Evolutionary conservation across 805 yeast genomes (phyloP).

Genomic region (Starmerella vaccinii): DNA sequence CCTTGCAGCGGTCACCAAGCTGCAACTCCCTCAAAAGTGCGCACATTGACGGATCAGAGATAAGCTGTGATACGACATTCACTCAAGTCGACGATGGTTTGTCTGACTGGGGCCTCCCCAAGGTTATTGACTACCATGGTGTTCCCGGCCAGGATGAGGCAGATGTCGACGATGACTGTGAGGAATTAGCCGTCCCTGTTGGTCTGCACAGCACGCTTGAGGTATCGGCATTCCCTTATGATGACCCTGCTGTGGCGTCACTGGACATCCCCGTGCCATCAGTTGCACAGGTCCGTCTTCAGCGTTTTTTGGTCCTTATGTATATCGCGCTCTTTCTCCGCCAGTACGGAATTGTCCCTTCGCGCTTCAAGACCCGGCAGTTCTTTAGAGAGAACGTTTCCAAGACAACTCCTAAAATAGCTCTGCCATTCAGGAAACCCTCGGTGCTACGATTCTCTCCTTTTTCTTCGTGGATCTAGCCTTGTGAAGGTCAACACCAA

Average conservation of each 20-base stretch:
- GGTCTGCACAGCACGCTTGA: background rate
- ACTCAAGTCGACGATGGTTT: slow-evolving; percentile 26
- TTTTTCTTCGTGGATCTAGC: background rate
- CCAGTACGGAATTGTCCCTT: background rate
- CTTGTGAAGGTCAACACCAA: background rate
- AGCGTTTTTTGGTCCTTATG: background rate
- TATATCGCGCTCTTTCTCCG: background rate
- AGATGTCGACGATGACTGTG: background rate
- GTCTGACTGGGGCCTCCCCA: slow-evolving; percentile 29
- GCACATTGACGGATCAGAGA: background rate
- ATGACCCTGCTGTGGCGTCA: background rate
- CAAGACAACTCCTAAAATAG: background rate
- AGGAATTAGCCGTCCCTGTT: background rate
- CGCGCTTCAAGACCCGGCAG: background rate
- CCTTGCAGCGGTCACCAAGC: background rate
- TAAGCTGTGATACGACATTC: background rate
- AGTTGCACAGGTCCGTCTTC: background rate
- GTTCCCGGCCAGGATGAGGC: background rate
- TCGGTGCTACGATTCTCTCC: background rate
- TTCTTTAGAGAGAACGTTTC: background rate
- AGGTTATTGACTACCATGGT: slow-evolving; percentile 11
- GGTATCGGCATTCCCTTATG: background rate
- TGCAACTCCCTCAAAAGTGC: background rate
- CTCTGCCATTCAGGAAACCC: background rate
- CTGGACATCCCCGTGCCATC: background rate